Conservation (phyloP, 768 basidiomycete species). For the Pleurotus tuoliensis region DNA sequence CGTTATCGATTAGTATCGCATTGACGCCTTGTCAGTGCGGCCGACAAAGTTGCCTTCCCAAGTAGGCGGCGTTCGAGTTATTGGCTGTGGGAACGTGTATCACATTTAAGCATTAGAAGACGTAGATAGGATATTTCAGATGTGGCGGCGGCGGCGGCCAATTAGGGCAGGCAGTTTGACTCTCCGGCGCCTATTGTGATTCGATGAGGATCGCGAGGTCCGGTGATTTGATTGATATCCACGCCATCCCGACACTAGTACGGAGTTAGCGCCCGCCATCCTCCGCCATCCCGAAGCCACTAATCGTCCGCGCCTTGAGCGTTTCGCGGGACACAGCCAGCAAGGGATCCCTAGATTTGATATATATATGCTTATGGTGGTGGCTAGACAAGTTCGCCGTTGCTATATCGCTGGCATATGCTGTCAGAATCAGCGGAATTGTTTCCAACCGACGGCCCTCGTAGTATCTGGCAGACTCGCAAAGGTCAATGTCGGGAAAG, state of each 20-base stretch:
- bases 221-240: not conserved
- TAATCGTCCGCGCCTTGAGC: not conserved
- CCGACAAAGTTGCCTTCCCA: no score
- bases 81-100: not conserved
- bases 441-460: no score
- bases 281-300: conserved; percentile 3
- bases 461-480: no score
- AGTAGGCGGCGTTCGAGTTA: not conserved
- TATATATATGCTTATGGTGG: no score
- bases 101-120: not conserved
- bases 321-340: not conserved
- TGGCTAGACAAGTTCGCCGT: no score
- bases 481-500: no score
- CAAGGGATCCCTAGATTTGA: no score
- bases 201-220: not conserved
- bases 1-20: no score
- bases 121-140: conserved; percentile 1
- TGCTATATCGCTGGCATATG: no score
- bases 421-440: no score
- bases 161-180: conserved; percentile 1
- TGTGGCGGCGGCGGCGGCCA: conserved; percentile 7
- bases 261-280: conserved; percentile 5
- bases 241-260: not conserved
- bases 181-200: not conserved
- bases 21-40: no score